Base-by-base conservation (phyloP, 2,329 filamentous ascomycete genomes). In the Malbranchea cinnamomea region DNA sequence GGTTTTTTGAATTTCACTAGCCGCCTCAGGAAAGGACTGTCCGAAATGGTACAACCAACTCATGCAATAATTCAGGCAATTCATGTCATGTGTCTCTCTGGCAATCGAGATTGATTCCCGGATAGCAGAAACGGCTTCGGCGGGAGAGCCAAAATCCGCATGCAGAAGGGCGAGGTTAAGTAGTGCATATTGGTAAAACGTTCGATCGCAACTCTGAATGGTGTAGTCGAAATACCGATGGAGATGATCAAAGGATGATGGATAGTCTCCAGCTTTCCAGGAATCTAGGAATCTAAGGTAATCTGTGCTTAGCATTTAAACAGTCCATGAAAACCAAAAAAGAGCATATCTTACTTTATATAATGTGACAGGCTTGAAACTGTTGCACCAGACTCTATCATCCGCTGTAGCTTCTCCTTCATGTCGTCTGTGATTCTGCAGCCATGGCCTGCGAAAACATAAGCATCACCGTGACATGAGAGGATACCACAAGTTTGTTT, bases 191-290 rank as follows among this genome's bases (percentile, higher is more conserved):
- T 95, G 89, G 47, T 98, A 95, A 44, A 85, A 85, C 4, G 79
- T 70, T 14, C 80, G 75, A 44, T 92, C 80, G 36, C 74, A 65
- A 41, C 74, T 79, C 45, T 89, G 79, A 72, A 91, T 84, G 1
- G 85, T 89, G 53, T 93, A 94, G 52, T 98, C 89, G 45, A 94
- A 98, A 53, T 94, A 98, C 30, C 83, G 76, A 52, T 95, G 85
- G 12, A 98, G 65, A 41, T 77, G 77, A 46, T 98, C 87, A 48
- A 94, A 89, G 0, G 89, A 79, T 1, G 80, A 82, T 8, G 80
- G 74, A 46, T 87, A 91, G 53, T 95, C 84, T 4, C 87, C 87
- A 3, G 83, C 75, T 49, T 78, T 72, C 87, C 85, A 95, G 1
- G 84, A 73, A 51, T 98, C 85, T 9, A 94, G 73, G 47, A 92